Base-by-base conservation (phyloP, 2,329 filamentous ascomycete species). In the Lachnellula subtilissima region DNA sequence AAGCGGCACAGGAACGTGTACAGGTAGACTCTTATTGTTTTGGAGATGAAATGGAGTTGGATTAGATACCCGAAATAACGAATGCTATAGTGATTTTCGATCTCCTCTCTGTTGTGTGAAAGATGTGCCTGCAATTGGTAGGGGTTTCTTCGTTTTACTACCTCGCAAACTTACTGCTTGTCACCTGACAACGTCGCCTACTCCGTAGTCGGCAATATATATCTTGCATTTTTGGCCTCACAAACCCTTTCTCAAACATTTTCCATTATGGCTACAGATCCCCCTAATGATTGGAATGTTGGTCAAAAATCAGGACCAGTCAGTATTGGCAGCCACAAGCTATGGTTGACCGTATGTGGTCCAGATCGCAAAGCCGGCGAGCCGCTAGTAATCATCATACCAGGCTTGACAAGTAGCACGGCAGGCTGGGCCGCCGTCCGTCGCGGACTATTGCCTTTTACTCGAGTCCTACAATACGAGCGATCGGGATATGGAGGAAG, bases 1-100 rank as follows among this genome's bases (percentile, higher is more conserved):
- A 28, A 12, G 35, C 32, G 32, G 8, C 32, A 11, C 14, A 19
- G 17, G 43, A 48, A 28, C 28, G 14, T 45, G 42, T 19, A 25
- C 17, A 17, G 19, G 12, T 45, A 23, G 53, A 52, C 4, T 36
- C 59, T 14, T 42, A 55, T 32, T 40, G 54, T 36, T 54, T 54
- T 37, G 17, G 36, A 51, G 66, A 68, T 42, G 58, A 53, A 54
- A 68, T 68, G 65, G 66, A 68, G 35, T 57, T 67, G 42, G 66
- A 66, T 59, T 55, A 45, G 42, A 45, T 45, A 45, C 19, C 42
- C 42, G 9, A 9, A 32, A 32, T 32, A 12, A 32, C 9, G 9
- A 32, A 32, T 9, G 28, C 9, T 32, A 32, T 11, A 32, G 28
- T 32, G 28, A 32, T 32, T 32, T 32, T 32, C 9, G 9, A 32